Conservation (phyloP, 768 basidiomycete species). For the Phylloporus arenicola region DNA sequence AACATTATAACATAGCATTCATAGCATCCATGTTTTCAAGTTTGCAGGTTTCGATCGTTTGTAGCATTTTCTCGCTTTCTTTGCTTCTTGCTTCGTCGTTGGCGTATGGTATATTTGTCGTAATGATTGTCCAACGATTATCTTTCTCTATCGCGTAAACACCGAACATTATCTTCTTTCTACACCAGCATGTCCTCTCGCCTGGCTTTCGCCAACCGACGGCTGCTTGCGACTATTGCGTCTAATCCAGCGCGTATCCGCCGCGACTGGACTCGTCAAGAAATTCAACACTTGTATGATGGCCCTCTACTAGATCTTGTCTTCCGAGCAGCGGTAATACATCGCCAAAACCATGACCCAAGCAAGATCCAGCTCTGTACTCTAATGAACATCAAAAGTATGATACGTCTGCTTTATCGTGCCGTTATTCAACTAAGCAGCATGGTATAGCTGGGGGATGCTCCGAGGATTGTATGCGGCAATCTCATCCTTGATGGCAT, state of each 20-base stretch:
- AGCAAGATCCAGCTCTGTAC: constrained; percentile 93
- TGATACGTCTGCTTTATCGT: constrained; percentile 31
- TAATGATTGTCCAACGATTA: constrained; percentile 18
- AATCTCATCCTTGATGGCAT: constrained; percentile 1
- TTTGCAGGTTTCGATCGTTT: constrained; percentile 23
- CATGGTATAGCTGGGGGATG: constrained; percentile 77
- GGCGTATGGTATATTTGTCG: constrained; percentile 27
- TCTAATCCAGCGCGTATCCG: constrained; percentile 30
- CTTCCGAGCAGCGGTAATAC: constrained; percentile 78
- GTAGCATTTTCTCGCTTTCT: constrained; percentile 25
- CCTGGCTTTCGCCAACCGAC: constrained; percentile 25
- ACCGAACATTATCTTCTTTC: constrained; percentile 1
- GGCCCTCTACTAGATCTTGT: constrained; percentile 83
- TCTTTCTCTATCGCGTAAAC: background rate
- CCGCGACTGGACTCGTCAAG: constrained; percentile 68
- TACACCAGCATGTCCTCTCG: constrained; percentile 9
- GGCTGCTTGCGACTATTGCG: constrained; percentile 58
- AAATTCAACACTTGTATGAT: constrained; percentile 85
- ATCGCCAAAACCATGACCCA: constrained; percentile 83
- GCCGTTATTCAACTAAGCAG: constrained; percentile 8
- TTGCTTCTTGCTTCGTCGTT: constrained; percentile 20
- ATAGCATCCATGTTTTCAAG: constrained; percentile 19
- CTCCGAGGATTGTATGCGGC: constrained; percentile 79
- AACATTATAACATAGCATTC: constrained; percentile 31
- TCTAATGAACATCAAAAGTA: constrained; percentile 98